A percentile compares a stretch with the other conserved stretches of the same genome.
These are phyloP conservation scores for Neospermospora avenae DNA, from an alignment of 2,329 filamentous ascomycete species.

Conservation along the genomic window DNA sequence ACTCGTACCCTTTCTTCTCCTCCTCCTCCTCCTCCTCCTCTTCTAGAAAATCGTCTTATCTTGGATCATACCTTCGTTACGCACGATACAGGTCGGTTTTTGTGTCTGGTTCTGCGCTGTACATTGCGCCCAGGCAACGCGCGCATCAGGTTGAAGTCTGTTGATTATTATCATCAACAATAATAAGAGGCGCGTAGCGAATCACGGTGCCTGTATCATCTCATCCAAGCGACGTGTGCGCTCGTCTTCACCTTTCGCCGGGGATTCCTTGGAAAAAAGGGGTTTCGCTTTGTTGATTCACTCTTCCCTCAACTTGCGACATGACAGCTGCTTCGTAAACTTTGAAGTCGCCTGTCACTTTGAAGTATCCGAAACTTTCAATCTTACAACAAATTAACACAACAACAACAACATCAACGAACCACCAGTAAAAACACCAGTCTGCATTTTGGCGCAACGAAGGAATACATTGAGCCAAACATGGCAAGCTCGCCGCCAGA, in stretches of 20 bases:
- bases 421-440: conserved; percentile 11
- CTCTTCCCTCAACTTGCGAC: conserved; percentile 15
- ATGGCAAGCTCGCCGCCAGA: conserved; percentile 70
- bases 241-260: conserved; percentile 2
- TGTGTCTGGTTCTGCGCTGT: background rate
- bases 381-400: background rate
- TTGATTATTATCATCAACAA: conserved; percentile 7
- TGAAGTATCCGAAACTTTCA: background rate
- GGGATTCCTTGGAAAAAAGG: conserved; percentile 9
- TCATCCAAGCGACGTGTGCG: conserved; percentile 18
- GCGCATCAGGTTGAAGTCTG: conserved; percentile 3
- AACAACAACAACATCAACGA: conserved; percentile 1
- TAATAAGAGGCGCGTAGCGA: conserved; percentile 8
- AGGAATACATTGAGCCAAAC: conserved; percentile 28
- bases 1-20: background rate
- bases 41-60: background rate
- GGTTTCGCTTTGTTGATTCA: conserved; percentile 10
- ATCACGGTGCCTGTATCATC: conserved; percentile 6
- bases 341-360: background rate
- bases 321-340: conserved; percentile 20
- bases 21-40: background rate
- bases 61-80: background rate
- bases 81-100: background rate
- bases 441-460: conserved; percentile 33
- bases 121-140: conserved; percentile 3